Evolutionary conservation across 169 alveolate genomes (phyloP), one percentile per base, ranked within the genome.

Genomic region (Eimeria brunetti): DNA sequence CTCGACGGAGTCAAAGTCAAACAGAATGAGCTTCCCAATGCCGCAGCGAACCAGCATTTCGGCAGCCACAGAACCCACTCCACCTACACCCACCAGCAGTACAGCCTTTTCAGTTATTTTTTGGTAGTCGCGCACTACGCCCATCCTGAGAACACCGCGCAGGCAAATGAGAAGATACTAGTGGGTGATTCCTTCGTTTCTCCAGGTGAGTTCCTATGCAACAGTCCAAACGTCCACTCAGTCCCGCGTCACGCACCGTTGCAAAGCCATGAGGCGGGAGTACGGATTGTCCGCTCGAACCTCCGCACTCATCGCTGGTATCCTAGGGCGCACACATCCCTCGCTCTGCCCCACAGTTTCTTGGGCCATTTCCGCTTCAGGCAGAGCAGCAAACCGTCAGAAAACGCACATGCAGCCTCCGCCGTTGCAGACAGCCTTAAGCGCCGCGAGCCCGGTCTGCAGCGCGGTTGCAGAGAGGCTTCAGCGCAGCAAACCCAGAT

Each of bases 1-100:
- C 96, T 99, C 99, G 18, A 99, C 99, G 84, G 97, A 98, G 96
- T 99, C 99, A 96, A 98, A 99, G 96, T 99, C 99, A 95, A 97
- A 97, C 67, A 99, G 97, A 33, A 99, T 97, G n/a, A 99, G 95
- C 96, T 98, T 98, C 44, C 99, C 99, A 36, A 99, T 94, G 30
- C 99, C 99, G 94, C 99, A 98, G 90, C 99, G 97, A 18, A 99
- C 98, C 64, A 99, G 97, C 99, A 99, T 99, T 97, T 99, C 99
- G 2, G 99, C 99, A 53, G 98, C 99, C 33, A 98, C 99, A 36
- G 99, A 98, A 20, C 99, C 99, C 22, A 99, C 98, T 49, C 99
- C 99, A 27, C 99, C 99, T 3, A 99, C 98, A 24, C 99, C 99
- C 22, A 99, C 99, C 41, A 99, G 97, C 49, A 98, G 89, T 44